Evolutionary conservation across 1,284 basidiomycete species (phyloP), one percentile per base, ranked within the genome.

Genomic region (Tylopilus sp.): DNA sequence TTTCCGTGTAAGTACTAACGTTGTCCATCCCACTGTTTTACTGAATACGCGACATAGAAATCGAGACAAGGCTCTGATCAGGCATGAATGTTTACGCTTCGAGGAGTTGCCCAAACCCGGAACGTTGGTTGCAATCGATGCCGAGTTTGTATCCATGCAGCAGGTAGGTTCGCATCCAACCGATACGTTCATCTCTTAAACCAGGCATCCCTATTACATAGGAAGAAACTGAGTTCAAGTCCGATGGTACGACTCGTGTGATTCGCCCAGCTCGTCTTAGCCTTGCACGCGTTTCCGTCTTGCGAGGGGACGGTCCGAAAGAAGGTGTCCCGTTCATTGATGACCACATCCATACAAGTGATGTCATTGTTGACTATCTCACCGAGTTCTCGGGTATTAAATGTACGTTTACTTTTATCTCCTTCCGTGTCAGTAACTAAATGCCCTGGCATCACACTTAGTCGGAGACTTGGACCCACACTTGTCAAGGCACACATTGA

Each of bases 131-230:
- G 86, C 95, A 2, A 98, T 99, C 58, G 97, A 99, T 67, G 94
- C 97, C 3, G 97, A 99, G 69, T 99, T 99, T 68, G 95, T 99
- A 8, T 90, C 89, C 17, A 88, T 99, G 78, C 94, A 98, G 69
- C 90, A 94, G 76, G 90, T 88, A 57, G 48, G 41, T 25, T 46
- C n/a, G 2, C 48, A 15, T 36, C 33, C 9, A 8, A 55, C 15
- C 20, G 14, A 35, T 20, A 28, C 2, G 10, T 24, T 37, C 33
- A 31, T 46, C 44, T 33, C 45, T 39, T 35, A 17, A 36, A 29
- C 29, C 7, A 9, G 7, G 7, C 32, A 7, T 8, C 37, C 28
- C 8, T 24, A 17, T 43, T 29, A 48, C 22, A 36, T 63, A 93
- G 85, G 96, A 98, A 74, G 96, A 99, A 70, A 88, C 89, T 24